Conservation (phyloP, 352 stramenopile species). For the Phytophthora tubulina region DNA sequence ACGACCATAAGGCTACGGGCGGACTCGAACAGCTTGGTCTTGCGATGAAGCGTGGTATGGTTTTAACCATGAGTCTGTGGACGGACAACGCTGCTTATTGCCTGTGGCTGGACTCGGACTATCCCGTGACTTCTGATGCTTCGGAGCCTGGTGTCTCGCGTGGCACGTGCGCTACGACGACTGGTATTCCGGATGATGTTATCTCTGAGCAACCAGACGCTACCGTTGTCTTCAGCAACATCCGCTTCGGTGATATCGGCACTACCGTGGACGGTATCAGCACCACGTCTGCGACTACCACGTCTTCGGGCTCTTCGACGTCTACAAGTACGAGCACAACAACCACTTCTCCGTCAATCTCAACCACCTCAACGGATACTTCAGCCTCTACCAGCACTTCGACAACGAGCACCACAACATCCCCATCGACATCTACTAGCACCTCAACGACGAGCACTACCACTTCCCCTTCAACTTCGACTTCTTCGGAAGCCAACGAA, state of each 20-base stretch:
- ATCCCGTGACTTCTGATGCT: slow-evolving; percentile 45
- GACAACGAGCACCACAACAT: slow-evolving; percentile 3
- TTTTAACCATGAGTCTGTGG: slow-evolving; percentile 78
- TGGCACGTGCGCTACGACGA: slow-evolving; percentile 55
- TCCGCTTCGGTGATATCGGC: slow-evolving; percentile 60
- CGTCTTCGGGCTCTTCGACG: slow-evolving; percentile 8
- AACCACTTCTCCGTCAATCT: slow-evolving; percentile 17
- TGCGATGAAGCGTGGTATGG: slow-evolving; percentile 59
- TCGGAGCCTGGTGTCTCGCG: slow-evolving; percentile 53
- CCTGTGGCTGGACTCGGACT: slow-evolving; percentile 72
- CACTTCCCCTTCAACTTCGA: background rate
- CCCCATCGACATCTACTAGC: slow-evolving; percentile 5
- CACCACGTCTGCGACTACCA: slow-evolving; percentile 1
- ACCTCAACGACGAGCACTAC: background rate
- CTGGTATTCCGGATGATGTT: slow-evolving; percentile 52
- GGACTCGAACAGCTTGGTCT: slow-evolving; percentile 52
- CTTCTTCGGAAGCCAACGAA: slow-evolving; percentile 25
- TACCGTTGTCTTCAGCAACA: slow-evolving; percentile 58
- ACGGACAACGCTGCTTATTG: slow-evolving; percentile 59
- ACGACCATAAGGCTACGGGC: slow-evolving; percentile 51
- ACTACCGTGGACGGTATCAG: slow-evolving; percentile 45
- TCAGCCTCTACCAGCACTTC: slow-evolving; percentile 16
- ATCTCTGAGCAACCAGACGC: slow-evolving; percentile 51
- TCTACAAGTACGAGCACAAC: slow-evolving; percentile 12
- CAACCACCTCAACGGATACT: slow-evolving; percentile 8